These are phyloP conservation scores for Ustilago shanxiensis DNA, from an alignment of 1,284 basidiomycete genomes.

Conservation along the genomic window DNA sequence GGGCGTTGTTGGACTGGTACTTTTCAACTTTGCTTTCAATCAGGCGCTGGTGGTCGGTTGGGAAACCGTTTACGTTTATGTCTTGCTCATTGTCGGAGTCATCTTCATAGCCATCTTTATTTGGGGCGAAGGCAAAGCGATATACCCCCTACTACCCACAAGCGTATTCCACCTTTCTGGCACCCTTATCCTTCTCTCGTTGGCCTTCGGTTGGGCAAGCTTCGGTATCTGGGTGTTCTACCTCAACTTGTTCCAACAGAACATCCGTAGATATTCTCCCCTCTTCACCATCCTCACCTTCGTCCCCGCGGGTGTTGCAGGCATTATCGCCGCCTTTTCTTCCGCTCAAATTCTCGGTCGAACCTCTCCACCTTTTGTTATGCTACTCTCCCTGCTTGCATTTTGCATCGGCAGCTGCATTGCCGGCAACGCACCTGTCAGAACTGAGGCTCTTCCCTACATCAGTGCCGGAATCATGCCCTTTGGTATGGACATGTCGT, in stretches of 20 bases:
- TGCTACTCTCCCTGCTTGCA: constrained; percentile 48
- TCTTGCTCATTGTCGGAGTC: constrained; percentile 56
- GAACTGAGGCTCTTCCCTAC: constrained; percentile 33
- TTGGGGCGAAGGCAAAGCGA: constrained; percentile 28
- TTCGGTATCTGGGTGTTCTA: constrained; percentile 60
- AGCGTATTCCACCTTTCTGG: constrained; percentile 41
- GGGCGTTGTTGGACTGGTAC: constrained; percentile 49
- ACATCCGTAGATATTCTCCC: constrained; percentile 26
- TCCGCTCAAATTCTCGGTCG: constrained; percentile 38
- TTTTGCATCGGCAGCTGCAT: constrained; percentile 55
- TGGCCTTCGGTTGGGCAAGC: constrained; percentile 51
- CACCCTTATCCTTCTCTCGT: constrained; percentile 32
- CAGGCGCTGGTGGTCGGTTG: constrained; percentile 61
- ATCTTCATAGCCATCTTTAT: constrained; percentile 46
- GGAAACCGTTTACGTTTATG: constrained; percentile 49
- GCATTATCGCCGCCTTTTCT: constrained; percentile 48
- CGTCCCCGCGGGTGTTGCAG: constrained; percentile 37
- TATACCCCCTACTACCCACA: constrained; percentile 53
- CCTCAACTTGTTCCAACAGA: constrained; percentile 24
- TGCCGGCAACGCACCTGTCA: constrained; percentile 37
- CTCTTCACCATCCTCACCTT: constrained; percentile 35
- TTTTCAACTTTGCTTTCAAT: constrained; percentile 61
- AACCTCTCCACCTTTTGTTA: constrained; percentile 38
- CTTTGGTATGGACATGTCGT: constrained; percentile 59
- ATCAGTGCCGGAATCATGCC: constrained; percentile 41